These are phyloP conservation scores for Colletotrichum phormii DNA, from an alignment of 2,329 filamentous ascomycete species.

Conservation along the genomic window DNA sequence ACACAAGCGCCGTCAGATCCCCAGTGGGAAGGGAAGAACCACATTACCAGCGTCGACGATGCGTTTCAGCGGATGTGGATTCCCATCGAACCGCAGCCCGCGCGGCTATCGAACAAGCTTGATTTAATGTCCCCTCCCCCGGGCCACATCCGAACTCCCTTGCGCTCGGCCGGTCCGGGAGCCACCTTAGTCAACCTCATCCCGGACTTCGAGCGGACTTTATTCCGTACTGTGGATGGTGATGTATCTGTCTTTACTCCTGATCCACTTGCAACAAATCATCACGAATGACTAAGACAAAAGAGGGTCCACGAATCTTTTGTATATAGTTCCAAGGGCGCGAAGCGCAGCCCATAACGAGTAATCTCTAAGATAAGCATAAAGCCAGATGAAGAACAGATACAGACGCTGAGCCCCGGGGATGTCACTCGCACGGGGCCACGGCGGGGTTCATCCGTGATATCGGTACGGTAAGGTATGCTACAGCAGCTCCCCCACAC, in stretches of 20 bases:
- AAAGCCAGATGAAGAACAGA: slow-evolving; percentile 28
- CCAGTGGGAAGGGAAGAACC: background rate
- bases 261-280: background rate
- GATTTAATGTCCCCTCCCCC: background rate
- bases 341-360: slow-evolving; percentile 4
- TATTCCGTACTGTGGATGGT: background rate
- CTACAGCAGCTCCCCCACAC: slow-evolving; percentile 14
- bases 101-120: slow-evolving; percentile 6
- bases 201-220: slow-evolving; percentile 9
- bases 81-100: background rate
- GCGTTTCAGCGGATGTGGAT: background rate
- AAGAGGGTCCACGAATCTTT: slow-evolving; percentile 8
- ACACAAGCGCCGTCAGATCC: background rate
- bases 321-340: slow-evolving; percentile 23
- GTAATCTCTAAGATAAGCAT: slow-evolving; percentile 17
- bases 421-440: slow-evolving; percentile 34
- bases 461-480: background rate
- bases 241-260: background rate
- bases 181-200: slow-evolving; percentile 2
- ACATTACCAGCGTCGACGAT: background rate
- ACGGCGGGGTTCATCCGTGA: slow-evolving; percentile 4
- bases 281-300: background rate
- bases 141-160: background rate
- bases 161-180: slow-evolving; percentile 24
- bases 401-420: slow-evolving; percentile 27